phyloP scores from a whole-genome alignment of 2,329 filamentous ascomycete genomes.

The Davidsoniella virescens region DNA sequence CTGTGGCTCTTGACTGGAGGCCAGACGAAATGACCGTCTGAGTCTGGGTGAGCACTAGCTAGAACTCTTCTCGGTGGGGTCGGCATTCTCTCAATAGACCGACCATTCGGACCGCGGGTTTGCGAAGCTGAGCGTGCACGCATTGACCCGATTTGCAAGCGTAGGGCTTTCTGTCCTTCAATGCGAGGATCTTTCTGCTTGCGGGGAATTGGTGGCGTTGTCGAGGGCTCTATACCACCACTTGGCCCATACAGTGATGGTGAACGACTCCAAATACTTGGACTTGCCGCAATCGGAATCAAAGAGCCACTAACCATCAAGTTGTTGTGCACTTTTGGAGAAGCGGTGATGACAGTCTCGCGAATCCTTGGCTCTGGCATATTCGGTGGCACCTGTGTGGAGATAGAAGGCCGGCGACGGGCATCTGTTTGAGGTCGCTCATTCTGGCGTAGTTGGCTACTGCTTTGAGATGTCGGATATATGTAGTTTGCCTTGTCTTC shows the following conservation, averaged over 20 bases:
- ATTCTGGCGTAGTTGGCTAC: not conserved
- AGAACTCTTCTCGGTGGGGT: not conserved
- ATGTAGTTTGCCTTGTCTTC: too few relatives aligned
- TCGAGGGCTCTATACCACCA: too few relatives aligned
- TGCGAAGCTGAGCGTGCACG: conserved; percentile 1
- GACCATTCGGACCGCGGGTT: not conserved
- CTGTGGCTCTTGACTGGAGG: too few relatives aligned
- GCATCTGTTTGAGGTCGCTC: not conserved
- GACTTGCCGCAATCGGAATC: conserved; percentile 1
- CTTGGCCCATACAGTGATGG: too few relatives aligned
- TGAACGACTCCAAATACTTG: not conserved
- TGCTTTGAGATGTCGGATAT: not conserved
- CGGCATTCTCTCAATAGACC: not conserved
- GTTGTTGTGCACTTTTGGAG: not conserved
- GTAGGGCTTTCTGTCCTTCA: conserved; percentile 1
- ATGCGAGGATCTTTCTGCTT: not conserved
- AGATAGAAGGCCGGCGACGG: not conserved
- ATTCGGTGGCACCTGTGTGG: too few relatives aligned
- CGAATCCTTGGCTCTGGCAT: not conserved
- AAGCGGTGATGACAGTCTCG: not conserved
- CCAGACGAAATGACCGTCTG: not conserved
- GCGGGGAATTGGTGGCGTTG: not conserved
- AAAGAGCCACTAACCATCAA: not conserved
- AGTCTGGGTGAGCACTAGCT: not conserved
- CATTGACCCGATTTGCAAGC: conserved; percentile 4